phyloP scores from a whole-genome alignment of 306 rosid genomes.

The Clitoria ternatea region DNA sequence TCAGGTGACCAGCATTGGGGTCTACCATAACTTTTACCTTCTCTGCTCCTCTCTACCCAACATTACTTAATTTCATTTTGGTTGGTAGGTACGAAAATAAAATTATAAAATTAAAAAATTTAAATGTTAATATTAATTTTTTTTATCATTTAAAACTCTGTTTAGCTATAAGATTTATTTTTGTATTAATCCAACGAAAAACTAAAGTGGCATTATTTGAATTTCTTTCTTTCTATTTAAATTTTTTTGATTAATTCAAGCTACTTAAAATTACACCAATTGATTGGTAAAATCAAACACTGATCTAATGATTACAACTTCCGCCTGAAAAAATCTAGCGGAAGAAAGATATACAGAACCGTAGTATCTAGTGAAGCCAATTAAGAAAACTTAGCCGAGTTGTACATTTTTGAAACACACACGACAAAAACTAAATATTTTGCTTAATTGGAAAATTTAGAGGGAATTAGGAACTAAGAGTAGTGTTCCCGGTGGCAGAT shows the following conservation, averaged over 20 bases:
- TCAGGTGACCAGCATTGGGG: not conserved
- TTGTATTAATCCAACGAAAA: too few relatives aligned
- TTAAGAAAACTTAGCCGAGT: not conserved
- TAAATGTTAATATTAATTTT: too few relatives aligned
- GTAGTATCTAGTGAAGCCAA: not conserved
- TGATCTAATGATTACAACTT: not conserved
- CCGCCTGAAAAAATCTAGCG: not conserved
- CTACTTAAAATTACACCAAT: too few relatives aligned
- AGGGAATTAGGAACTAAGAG: conserved; percentile 17
- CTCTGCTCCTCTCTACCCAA: not conserved
- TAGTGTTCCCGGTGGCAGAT: conserved; percentile 39
- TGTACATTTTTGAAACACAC: not conserved
- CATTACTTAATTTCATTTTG: too few relatives aligned
- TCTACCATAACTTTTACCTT: not conserved
- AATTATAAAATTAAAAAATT: too few relatives aligned
- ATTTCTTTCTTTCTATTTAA: too few relatives aligned
- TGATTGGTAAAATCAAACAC: not conserved
- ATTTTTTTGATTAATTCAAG: too few relatives aligned
- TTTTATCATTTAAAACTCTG: too few relatives aligned
- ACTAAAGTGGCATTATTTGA: too few relatives aligned
- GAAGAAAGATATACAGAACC: conserved; percentile 11
- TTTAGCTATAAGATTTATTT: too few relatives aligned
- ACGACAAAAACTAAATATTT: not conserved
- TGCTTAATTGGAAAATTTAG: not conserved
- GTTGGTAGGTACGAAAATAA: too few relatives aligned